Evolutionary conservation across 192 early-diverging fungal species (phyloP), one percentile per base, ranked within the genome.

Genomic region (Geranomyces michiganensis): DNA sequence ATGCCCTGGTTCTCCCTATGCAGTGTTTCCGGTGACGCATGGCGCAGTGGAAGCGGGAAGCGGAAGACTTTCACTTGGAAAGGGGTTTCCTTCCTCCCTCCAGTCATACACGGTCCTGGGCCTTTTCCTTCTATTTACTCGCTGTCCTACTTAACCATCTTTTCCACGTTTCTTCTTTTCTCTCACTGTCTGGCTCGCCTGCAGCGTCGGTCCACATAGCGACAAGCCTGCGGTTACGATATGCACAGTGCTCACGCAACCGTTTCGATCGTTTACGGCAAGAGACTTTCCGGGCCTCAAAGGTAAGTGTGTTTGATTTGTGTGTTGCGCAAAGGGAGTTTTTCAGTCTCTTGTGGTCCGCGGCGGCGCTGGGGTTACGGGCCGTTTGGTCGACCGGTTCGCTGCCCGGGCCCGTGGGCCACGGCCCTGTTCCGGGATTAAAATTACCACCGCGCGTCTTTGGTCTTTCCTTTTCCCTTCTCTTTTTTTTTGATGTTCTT

Each of bases 271-370:
- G 15, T 67, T 30, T 31, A 48, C 48, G 19, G 65, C 56, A 17
- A 43, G 72, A n/a, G 72, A 73, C 24, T 73, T 45, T 58, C 63
- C 72, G 5, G 72, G 72, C 36, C 32, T 59, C 22, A 56, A 67
- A 73, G 72, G 65, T 66, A 44, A 62, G 55, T 12, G 29, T 12
- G n/a, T n/a, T n/a, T n/a, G n/a, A n/a, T n/a, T n/a, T n/a, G n/a
- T n/a, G n/a, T n/a, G n/a, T n/a, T n/a, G n/a, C n/a, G n/a, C n/a
- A 68, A 21, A 68, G 15, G 17, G 19, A 12, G 44, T 31, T 5
- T 70, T 19, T 26, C 30, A 45, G 44, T 61, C 19, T 47, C 19
- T 10, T 19, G 46, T 47, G 46, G 46, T 10, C 19, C 51, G 7
- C 51, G 51, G 6, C 19, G 24, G 51, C 51, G 36, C 36, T 15